Conservation (phyloP, 164 flowering plant species). For the Liriodendron chinense region DNA sequence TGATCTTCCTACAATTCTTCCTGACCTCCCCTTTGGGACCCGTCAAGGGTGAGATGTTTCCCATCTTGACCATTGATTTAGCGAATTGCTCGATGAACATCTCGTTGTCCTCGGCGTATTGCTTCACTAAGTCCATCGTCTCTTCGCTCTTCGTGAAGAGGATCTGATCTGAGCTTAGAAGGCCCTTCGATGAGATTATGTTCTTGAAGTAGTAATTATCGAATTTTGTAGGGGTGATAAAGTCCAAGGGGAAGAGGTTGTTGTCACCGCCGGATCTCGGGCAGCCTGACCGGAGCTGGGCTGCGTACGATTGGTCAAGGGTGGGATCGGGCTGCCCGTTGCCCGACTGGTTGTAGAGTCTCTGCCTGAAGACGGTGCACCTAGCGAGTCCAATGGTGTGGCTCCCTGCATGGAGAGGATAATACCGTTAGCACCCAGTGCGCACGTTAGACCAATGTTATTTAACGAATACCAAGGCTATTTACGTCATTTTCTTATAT, state of each 20-base stretch:
- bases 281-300: slow-evolving; percentile 56
- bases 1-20: slow-evolving; percentile 73
- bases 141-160: slow-evolving; percentile 50
- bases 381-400: slow-evolving; percentile 90
- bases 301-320: slow-evolving; percentile 61
- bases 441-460: too few species aligned
- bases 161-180: slow-evolving; percentile 76
- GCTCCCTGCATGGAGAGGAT: slow-evolving; percentile 52
- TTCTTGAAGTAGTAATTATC: slow-evolving; percentile 89
- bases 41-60: slow-evolving; percentile 78
- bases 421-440: not conserved
- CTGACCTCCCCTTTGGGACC: slow-evolving; percentile 83
- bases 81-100: slow-evolving; percentile 84
- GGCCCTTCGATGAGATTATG: slow-evolving; percentile 63
- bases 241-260: slow-evolving; percentile 76
- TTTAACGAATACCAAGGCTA: too few species aligned
- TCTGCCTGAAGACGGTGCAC: slow-evolving; percentile 89
- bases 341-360: slow-evolving; percentile 90
- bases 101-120: slow-evolving; percentile 55
- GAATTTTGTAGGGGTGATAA: slow-evolving; percentile 55
- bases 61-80: slow-evolving; percentile 86
- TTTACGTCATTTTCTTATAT: too few species aligned
- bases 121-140: slow-evolving; percentile 63
- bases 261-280: slow-evolving; percentile 93
- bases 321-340: slow-evolving; percentile 68